Evolutionary conservation across 306 rosid genomes (phyloP), one percentile per base, ranked within the genome.

Genomic region (Cucurbita ficifolia): DNA sequence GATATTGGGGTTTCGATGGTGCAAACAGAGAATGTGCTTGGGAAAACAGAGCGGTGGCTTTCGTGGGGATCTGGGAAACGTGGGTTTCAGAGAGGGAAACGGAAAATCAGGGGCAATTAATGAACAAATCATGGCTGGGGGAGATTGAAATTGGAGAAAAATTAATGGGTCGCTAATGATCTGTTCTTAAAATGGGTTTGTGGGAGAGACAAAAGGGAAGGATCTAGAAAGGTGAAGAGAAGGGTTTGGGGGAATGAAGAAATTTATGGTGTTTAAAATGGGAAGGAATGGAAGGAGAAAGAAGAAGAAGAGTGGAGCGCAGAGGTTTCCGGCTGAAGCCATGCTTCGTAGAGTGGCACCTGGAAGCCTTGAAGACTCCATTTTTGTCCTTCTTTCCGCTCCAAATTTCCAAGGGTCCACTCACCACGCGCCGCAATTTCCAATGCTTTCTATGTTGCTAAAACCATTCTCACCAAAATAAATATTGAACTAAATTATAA

Each of bases 221-320:
- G 77, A 85, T 86, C 88, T 80, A 72, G 92, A 89, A 83, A 83
- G 75, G 79, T 79, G 75, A 70, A 24, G 39, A 38, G 74, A 53
- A 13, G 76, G 84, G 77, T 51, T 18, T 19, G 29, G 4, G 18
- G 1, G 17, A 54, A 13, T 55, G 1, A 13, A 18, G 33, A 51
- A 36, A 2, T 5, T 0, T 3, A 33, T 36, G 46, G 19, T n/a
- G 19, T 64, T 39, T n/a, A 0, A 12, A 29, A 60, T 35, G 14
- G 43, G 43, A 60, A 33, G 43, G 45, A 3, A 18, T 4, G 2
- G 62, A 58, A 58, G 40, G 6, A 58, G 16, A 6, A 56, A n/a
- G 45, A 19, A 10, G 45, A 7, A 2, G 4, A 13, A 46, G 33
- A 77, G 81, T 72, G 57, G 17, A 39, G 62, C 46, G 79, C 33